Evolutionary conservation across 805 yeast genomes (phyloP).

Genomic region (Schwanniomyces vanrijiae): DNA sequence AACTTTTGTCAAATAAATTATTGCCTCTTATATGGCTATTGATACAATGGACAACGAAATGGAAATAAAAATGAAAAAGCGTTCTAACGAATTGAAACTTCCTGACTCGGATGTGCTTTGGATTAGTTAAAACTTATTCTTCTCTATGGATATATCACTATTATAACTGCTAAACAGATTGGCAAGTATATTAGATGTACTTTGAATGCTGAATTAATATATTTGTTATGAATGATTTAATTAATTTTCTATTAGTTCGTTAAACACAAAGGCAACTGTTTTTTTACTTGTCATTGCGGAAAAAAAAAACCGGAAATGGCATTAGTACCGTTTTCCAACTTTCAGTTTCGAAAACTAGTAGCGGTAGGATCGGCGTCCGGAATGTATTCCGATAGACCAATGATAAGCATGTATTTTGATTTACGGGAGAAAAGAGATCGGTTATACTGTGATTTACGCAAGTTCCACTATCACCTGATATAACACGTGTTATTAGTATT

Average conservation of each 20-base stretch:
- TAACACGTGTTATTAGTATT: neutral
- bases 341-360: neutral
- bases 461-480: neutral
- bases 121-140: neutral
- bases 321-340: constrained; percentile 15
- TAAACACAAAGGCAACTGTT: constrained; percentile 2
- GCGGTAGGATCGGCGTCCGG: neutral
- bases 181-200: neutral
- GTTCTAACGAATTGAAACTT: neutral
- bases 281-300: neutral
- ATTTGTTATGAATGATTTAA: neutral
- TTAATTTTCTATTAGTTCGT: neutral
- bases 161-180: constrained; percentile 1
- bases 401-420: neutral
- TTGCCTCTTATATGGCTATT: constrained; percentile 1
- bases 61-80: neutral
- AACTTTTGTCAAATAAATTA: neutral
- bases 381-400: neutral
- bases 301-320: constrained; percentile 16
- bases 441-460: constrained; percentile 1
- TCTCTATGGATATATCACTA: neutral
- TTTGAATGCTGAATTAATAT: neutral
- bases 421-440: neutral
- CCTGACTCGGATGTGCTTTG: neutral
- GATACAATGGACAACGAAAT: constrained; percentile 1